Evolutionary conservation across 2,329 filamentous ascomycete genomes (phyloP), one percentile per base, ranked within the genome.

Genomic region (Fusarium sp.): DNA sequence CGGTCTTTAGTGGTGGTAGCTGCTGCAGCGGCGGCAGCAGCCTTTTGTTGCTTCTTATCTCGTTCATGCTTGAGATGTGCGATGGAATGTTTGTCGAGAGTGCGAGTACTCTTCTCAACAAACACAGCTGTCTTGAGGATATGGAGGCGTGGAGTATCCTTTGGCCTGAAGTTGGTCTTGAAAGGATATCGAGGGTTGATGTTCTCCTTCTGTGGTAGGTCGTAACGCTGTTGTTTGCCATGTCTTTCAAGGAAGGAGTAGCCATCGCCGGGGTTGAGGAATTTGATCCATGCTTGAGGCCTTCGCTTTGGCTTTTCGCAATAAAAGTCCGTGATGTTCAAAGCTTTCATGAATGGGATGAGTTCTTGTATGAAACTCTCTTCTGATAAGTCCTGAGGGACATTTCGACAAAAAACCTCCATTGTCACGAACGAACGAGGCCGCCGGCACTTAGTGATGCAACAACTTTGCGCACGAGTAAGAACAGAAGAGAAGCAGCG

Each of bases 401-500:
- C 80, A 17, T 84, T 83, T 20, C 60, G 70, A 38, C 89, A 74
- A 41, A 84, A 84, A 17, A 86, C 82, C 69, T 89, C 86, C 84
- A 89, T 88, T 8, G 28, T 63, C 14, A 15, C 20, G 11, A 15
- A 20, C 8, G 42, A 15, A 5, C 20, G 18, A 28, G 54, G 13
- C 26, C 41, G 24, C 10, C 11, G 8, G n/a, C 35, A 28, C 45
- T 20, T 9, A 18, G 14, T 44, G 14, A 18, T 22, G 32, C 8
- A 17, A 26, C 22, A n/a, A 12, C 17, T 12, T 22, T 14, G n/a
- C n/a, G 3, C 10, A 22, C n/a, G 22, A 35, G 9, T n/a, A 28
- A 14, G 22, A 38, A 22, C 14, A n/a, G 20, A 55, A 18, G 17
- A 41, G 10, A 2, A 28, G 15, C 0, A 20, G 9, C 4, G 20